Evolutionary conservation across 306 rosid genomes (phyloP).

Genomic region (Begonia loranthoides): DNA sequence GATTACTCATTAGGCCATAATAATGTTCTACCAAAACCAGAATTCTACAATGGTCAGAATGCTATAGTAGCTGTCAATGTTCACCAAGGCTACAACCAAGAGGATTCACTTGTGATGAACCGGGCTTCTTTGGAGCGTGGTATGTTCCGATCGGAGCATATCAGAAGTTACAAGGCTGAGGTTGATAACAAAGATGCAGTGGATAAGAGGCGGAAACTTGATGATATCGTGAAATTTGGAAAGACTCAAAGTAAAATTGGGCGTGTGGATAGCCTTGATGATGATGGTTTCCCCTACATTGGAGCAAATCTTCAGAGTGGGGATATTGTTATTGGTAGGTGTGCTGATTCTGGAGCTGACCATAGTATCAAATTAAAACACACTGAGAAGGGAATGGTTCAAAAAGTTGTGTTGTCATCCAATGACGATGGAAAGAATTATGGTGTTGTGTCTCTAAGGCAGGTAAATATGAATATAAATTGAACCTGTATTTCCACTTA

Average conservation of each 20-base stretch:
- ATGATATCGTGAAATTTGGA: conserved; percentile 67
- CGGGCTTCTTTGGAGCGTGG: conserved; percentile 95
- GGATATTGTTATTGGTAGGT: conserved; percentile 72
- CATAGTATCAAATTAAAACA: conserved; percentile 84
- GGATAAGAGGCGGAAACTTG: conserved; percentile 69
- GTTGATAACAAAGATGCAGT: conserved; percentile 60
- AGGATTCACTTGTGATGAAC: conserved; percentile 94
- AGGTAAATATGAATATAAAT: conserved; percentile 32
- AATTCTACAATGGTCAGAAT: conserved; percentile 81
- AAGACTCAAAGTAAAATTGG: conserved; percentile 80
- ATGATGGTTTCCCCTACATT: conserved; percentile 79
- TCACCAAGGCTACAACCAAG: conserved; percentile 90
- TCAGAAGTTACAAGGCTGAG: conserved; percentile 84
- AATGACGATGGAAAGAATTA: conserved; percentile 91
- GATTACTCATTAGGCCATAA: conserved; percentile 22
- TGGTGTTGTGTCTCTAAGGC: conserved; percentile 84
- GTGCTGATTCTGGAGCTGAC: conserved; percentile 84
- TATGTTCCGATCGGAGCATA: conserved; percentile 86
- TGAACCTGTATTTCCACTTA: not conserved
- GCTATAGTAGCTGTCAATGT: conserved; percentile 97
- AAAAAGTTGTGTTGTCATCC: conserved; percentile 83
- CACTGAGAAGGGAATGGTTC: conserved; percentile 90
- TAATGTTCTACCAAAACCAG: conserved; percentile 44
- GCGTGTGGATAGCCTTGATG: conserved; percentile 86
- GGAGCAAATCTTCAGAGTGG: conserved; percentile 90